These are phyloP conservation scores for Candida andamanensis DNA, from an alignment of 805 yeast species.

Conservation along the genomic window DNA sequence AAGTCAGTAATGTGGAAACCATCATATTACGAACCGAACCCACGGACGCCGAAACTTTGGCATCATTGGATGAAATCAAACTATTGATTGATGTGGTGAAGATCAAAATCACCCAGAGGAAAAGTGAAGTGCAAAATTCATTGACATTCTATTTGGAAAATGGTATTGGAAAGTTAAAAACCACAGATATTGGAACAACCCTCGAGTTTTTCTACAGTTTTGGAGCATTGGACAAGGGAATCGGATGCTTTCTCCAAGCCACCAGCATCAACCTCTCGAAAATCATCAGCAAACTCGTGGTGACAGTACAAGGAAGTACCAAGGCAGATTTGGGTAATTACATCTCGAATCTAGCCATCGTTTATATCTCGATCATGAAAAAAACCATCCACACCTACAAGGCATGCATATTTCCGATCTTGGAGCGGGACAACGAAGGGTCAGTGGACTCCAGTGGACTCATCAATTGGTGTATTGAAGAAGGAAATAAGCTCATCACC, in stretches of 20 bases:
- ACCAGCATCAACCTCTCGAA: slow-evolving; percentile 25
- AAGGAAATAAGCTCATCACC: slow-evolving; percentile 54
- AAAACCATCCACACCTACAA: slow-evolving; percentile 53
- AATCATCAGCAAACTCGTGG: slow-evolving; percentile 30
- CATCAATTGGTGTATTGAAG: slow-evolving; percentile 73
- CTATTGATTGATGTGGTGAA: slow-evolving; percentile 37
- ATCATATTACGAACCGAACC: slow-evolving; percentile 12
- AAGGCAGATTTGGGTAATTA: slow-evolving; percentile 39
- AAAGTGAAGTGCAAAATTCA: slow-evolving; percentile 30
- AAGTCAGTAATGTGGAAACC: slow-evolving; percentile 24
- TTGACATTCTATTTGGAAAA: slow-evolving; percentile 34
- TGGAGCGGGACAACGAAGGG: slow-evolving; percentile 23
- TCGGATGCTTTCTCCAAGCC: slow-evolving; percentile 29
- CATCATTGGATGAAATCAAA: slow-evolving; percentile 18
- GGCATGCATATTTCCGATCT: slow-evolving; percentile 42
- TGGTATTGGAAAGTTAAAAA: slow-evolving; percentile 25
- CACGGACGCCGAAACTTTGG: slow-evolving; percentile 8
- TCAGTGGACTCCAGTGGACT: slow-evolving; percentile 49
- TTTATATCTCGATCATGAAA: slow-evolving; percentile 40
- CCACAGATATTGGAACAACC: slow-evolving; percentile 27
- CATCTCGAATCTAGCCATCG: slow-evolving; percentile 34
- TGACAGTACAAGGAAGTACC: slow-evolving; percentile 39
- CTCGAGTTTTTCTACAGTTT: slow-evolving; percentile 33
- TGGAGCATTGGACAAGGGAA: slow-evolving; percentile 32
- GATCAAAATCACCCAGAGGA: slow-evolving; percentile 35